A percentile compares a stretch with the other conserved stretches of the same genome.
Evolutionary conservation across 2,329 filamentous ascomycete genomes (phyloP).

Genomic region (Talaromyces sp.): DNA sequence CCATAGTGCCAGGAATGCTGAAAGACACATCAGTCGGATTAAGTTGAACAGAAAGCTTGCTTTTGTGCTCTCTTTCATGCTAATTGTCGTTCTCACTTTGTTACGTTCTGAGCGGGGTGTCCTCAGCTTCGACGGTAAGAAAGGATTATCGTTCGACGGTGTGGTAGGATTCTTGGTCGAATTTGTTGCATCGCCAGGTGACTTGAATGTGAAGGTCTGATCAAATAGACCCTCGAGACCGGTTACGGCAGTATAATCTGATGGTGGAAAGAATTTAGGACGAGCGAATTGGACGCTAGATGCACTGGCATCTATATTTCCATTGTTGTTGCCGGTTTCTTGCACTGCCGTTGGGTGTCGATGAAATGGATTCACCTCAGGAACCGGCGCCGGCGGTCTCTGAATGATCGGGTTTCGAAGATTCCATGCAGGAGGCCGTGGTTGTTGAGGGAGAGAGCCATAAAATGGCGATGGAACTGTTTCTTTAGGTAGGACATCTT

Average conservation of each 20-base stretch:
- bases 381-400: constrained; percentile 29
- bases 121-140: neutral
- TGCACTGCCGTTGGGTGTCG: constrained; percentile 22
- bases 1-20: constrained; percentile 4
- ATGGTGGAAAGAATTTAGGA: constrained; percentile 40
- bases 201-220: constrained; percentile 36
- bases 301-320: constrained; percentile 5
- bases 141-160: constrained; percentile 14
- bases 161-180: neutral
- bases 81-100: too few species aligned
- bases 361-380: constrained; percentile 33
- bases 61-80: neutral
- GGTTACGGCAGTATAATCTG: constrained; percentile 37
- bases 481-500: constrained; percentile 11
- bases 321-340: constrained; percentile 1
- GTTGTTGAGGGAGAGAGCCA: constrained; percentile 35
- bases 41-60: neutral
- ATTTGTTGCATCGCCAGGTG: constrained; percentile 22
- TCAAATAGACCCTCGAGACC: constrained; percentile 44
- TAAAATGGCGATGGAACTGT: constrained; percentile 36
- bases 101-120: neutral
- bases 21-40: constrained; percentile 2
- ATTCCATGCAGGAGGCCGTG: constrained; percentile 35
- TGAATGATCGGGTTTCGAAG: constrained; percentile 27
- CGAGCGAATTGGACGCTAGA: constrained; percentile 33